Base-by-base conservation (phyloP, 345 rosid species). In the Zanthoxylum bungeanum region DNA sequence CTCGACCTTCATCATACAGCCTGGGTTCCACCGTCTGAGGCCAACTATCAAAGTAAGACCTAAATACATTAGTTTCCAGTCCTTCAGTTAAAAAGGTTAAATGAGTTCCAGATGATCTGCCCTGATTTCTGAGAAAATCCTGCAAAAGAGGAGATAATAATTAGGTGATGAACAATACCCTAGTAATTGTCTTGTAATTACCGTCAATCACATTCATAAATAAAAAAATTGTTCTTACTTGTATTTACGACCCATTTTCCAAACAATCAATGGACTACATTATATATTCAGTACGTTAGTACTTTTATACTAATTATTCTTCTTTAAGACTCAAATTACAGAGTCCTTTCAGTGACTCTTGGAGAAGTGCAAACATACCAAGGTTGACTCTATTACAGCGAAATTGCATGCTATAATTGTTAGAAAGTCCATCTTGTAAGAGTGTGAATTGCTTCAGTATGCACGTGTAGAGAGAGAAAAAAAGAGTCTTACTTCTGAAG, bases 1-100 rank as follows among this genome's bases (percentile, higher is more conserved):
- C 97, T 75, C 97, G 87, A 57, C 98, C 94, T 73, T 93, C 98
- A 65, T 80, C 89, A 77, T 86, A 89, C 62, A 90, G 83, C 74
- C 76, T 87, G 44, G 85, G 72, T 58, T 93, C 90, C 7, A 36
- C 73, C 17, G 72, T 82, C 67, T 83, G 84, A 59, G 97, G 94
- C 98, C 98, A 93, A 68, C 78, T 79, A 37, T 77, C 70, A 66
- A 93, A 93, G 73, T 82, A 72, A 60, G 92, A 93, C 76, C 76
- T 85, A 74, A 93, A 93, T 42, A 63, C 61, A 21, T 85, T 77
- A 69, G 90, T 89, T 76, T 93, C 98, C 28, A 86, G 73, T 73
- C 97, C 97, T 82, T 93, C 93, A 55, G 93, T 86, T 67, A 90
- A 60, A 76, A 87, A 83, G 27, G 89, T 85, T 66, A 89, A 75